phyloP scores from a whole-genome alignment of 139 green algal genomes.

The Closterium sp. region DNA sequence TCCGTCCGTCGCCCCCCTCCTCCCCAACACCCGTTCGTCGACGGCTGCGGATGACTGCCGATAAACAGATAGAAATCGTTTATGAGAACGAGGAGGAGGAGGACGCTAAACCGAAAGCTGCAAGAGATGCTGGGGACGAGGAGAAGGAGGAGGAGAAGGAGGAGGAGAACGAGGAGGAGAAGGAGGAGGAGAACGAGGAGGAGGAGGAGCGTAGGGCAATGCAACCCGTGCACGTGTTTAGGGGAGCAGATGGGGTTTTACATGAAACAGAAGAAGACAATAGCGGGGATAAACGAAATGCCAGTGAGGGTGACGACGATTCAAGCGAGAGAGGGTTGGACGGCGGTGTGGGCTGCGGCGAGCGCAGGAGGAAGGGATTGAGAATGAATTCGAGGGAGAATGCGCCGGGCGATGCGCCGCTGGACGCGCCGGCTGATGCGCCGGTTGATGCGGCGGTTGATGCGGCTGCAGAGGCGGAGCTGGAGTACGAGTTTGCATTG shows the following conservation, averaged over 20 bases:
- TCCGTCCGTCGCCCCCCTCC: not conserved
- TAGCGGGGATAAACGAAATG: no score
- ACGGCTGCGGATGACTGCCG: not conserved
- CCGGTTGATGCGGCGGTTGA: not conserved
- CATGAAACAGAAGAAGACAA: not conserved
- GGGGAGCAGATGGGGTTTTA: not conserved
- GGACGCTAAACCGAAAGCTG: no score
- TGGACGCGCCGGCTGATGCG: no score
- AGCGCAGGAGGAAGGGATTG: no score
- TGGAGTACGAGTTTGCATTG: not conserved
- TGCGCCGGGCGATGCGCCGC: no score
- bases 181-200: not conserved
- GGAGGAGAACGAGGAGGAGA: not conserved
- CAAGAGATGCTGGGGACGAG: no score
- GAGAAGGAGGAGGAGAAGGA: not conserved
- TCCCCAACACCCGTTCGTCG: not conserved
- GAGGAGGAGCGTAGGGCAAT: not conserved
- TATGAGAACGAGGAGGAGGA: no score
- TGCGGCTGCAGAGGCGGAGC: not conserved
- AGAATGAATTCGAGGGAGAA: no score
- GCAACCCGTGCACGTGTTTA: not conserved
- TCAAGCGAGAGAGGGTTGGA: no score
- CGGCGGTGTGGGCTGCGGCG: no score
- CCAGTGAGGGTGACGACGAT: not conserved
- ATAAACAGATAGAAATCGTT: not conserved